A percentile compares a stretch with the other conserved stretches of the same genome.
Conservation (phyloP, 2,329 filamentous ascomycete species). For the Colletotrichum sp. region DNA sequence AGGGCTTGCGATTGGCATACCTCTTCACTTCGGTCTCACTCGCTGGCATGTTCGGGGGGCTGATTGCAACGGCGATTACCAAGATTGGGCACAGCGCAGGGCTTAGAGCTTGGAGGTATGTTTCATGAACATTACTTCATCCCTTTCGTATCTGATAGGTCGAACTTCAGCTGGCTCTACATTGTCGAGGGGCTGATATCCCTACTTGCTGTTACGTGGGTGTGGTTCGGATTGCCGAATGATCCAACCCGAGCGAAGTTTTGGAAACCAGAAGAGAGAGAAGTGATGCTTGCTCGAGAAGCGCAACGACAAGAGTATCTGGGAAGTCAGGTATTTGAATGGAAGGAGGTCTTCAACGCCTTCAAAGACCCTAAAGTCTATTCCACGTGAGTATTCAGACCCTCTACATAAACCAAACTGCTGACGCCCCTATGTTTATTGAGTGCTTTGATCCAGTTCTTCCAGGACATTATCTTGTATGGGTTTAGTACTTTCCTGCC, state of each 20-base stretch:
- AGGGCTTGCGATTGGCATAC: conserved; percentile 30
- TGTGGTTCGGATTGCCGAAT: conserved; percentile 52
- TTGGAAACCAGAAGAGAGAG: conserved; percentile 49
- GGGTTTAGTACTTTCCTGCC: conserved; percentile 63
- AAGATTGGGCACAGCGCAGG: conserved; percentile 48
- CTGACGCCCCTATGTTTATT: not conserved
- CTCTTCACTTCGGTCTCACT: conserved; percentile 35
- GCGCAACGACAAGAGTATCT: conserved; percentile 50
- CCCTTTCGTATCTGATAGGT: not conserved
- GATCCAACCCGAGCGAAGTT: conserved; percentile 52
- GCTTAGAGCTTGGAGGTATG: conserved; percentile 45
- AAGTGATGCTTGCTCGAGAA: conserved; percentile 53
- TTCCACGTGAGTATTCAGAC: conserved; percentile 39
- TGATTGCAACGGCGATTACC: conserved; percentile 35
- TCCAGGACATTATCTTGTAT: conserved; percentile 55
- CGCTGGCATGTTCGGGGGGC: conserved; percentile 34
- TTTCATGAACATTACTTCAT: not conserved
- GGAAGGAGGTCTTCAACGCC: conserved; percentile 52
- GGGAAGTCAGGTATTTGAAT: conserved; percentile 51
- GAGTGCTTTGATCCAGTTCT: conserved; percentile 51
- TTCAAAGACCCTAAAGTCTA: conserved; percentile 55
- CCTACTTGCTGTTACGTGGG: conserved; percentile 40
- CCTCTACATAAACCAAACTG: not conserved
- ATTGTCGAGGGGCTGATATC: conserved; percentile 47
- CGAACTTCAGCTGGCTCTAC: conserved; percentile 47